A percentile compares a stretch with the other conserved stretches of the same genome.
Conservation (phyloP, 805 yeast genomes). For the Barnettozyma californica region DNA sequence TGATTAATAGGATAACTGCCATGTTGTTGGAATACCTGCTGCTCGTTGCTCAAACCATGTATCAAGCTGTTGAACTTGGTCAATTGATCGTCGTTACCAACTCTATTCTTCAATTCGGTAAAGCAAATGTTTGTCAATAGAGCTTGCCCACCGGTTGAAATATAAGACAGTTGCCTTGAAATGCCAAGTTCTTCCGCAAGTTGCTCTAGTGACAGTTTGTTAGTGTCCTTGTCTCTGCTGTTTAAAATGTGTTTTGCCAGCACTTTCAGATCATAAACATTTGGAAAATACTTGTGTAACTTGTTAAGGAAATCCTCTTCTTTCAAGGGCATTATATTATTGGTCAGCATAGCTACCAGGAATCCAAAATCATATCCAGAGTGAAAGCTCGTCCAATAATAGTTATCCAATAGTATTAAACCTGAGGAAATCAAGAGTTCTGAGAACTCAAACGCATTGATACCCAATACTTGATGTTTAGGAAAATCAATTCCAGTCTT, state of each 20-base stretch:
- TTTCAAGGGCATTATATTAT: slow-evolving; percentile 71
- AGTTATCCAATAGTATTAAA: slow-evolving; percentile 55
- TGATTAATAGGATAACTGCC: not conserved
- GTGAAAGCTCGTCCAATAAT: slow-evolving; percentile 90
- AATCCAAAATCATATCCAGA: slow-evolving; percentile 95
- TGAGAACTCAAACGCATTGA: slow-evolving; percentile 74
- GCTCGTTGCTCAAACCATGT: slow-evolving; percentile 42
- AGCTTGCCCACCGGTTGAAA: slow-evolving; percentile 58
- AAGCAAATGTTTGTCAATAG: slow-evolving; percentile 60
- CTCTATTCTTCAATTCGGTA: slow-evolving; percentile 41
- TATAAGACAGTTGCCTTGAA: slow-evolving; percentile 51
- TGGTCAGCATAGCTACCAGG: slow-evolving; percentile 68
- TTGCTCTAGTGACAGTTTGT: slow-evolving; percentile 42
- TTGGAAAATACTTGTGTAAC: slow-evolving; percentile 71
- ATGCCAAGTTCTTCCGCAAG: slow-evolving; percentile 68
- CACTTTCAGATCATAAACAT: slow-evolving; percentile 73
- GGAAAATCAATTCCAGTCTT: slow-evolving; percentile 82
- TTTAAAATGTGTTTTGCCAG: slow-evolving; percentile 27
- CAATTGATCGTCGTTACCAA: slow-evolving; percentile 24
- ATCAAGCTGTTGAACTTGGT: slow-evolving; percentile 43
- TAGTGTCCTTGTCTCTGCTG: slow-evolving; percentile 13
- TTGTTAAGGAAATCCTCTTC: slow-evolving; percentile 74
- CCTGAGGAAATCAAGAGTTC: slow-evolving; percentile 85
- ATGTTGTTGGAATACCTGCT: slow-evolving; percentile 4
- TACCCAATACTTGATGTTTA: slow-evolving; percentile 70